Evolutionary conservation across 169 alveolate species (phyloP), one percentile per base, ranked within the genome.

Genomic region (Perkinsus marinus): DNA sequence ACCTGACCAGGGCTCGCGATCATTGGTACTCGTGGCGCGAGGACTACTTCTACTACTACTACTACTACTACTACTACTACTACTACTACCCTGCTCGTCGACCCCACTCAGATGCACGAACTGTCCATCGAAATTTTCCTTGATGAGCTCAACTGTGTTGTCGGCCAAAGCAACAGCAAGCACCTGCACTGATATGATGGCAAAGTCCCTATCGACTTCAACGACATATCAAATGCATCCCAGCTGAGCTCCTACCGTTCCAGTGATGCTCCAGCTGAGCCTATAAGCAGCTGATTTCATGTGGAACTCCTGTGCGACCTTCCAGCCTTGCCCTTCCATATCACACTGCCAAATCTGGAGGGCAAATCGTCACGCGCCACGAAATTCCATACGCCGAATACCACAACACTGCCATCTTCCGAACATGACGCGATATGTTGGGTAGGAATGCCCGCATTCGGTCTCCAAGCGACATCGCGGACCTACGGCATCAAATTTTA

Each of bases 401-500:
- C 57, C 30, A 94, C 94, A 19, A 95, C 97, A 5, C 93, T 94
- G 91, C 92, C 90, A 92, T 95, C 97, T 68, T 95, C 97, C 68
- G 96, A 92, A 91, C 98, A 95, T 36, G 96, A 94, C 89, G 98
- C 98, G 43, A 95, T 92, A 89, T 93, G 91, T 69, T 95, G 96
- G 39, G 92, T 93, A 39, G 94, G 46, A 22, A 94, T 91, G 46
- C 96, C 96, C 17, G 95, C 93, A 38, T 94, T 94, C 38, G n/a
- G 97, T 91, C 96, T 93, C 97, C 98, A 97, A 19, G 98, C 98
- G 39, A 97, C 98, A 90, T 96, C 98, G 89, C n/a, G n/a, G n/a
- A n/a, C n/a, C n/a, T n/a, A n/a, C n/a, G n/a, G n/a, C n/a, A n/a
- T n/a, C 22, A 16, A 19, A 26, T 19, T 57, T 13, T 13, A 19